Base-by-base conservation (phyloP, 306 rosid genomes). In the Prunus mira region DNA sequence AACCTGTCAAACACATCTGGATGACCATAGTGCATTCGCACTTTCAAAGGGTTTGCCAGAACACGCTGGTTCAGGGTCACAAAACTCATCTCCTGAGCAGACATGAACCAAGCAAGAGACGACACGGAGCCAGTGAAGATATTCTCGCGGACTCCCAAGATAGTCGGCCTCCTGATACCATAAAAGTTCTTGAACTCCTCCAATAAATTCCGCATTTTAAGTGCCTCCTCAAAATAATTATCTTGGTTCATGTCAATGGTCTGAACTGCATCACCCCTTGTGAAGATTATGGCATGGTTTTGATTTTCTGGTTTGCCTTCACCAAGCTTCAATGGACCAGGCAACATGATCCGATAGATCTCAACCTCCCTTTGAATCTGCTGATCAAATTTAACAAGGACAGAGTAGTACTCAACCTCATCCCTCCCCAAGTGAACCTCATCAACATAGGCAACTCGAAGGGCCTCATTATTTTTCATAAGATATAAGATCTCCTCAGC, bases 231-330 rank as follows among this genome's bases (percentile, higher is more conserved):
- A 80, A 94, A 94, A 83, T 85, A 90, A 76, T 87, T 87, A 84
- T 94, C 98, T 83, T 94, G 98, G 83, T 94, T 94, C 98, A 94
- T 94, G 85, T 94, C 98, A 78, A 94, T 94, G 68, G 98, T 88
- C 77, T 91, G 98, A 84, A 94, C 0, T 38, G 98, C 97, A 85
- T 94, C 98, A 41, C 98, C 98, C 46, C 98, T 82, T 27, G 97
- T 94, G 82, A 94, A 94, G 84, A 94, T 90, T 81, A 94, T 81
- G 75, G 98, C 97, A 81, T 94, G 98, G 82, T 93, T 94, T 78
- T 94, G 98, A 77, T 94, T 94, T 79, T 94, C 98, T 32, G 98
- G 97, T 77, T 94, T 94, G 69, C 98, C 98, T 87, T 94, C 98
- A 61, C 98, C 98, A 43, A 94, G 83, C 79, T 94, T 91, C 82